Evolutionary conservation across 2,329 filamentous ascomycete genomes (phyloP), one percentile per base, ranked within the genome.

Genomic region (Penicillium sp.): DNA sequence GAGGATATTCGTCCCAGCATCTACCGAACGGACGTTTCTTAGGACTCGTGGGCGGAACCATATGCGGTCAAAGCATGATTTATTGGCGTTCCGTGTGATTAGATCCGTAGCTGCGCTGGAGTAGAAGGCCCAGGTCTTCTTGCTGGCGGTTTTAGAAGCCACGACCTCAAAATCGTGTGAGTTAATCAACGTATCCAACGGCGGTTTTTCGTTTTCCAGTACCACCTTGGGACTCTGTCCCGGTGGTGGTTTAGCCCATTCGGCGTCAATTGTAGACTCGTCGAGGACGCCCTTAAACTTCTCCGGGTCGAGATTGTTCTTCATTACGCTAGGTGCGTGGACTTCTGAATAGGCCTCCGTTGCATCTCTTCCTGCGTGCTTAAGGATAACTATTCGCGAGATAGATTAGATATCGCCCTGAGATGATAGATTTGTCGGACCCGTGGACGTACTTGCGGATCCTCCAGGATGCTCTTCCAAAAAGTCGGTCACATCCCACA

Each of bases 71-170:
- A 85, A 86, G 57, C 79, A 74, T 0, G 77, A 74, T 25, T 74
- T 77, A 67, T 88, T 89, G 47, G 76, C 75, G 25, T 77, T 70
- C 3, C 79, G 77, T 46, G 85, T 82, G 37, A 86, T 83, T 4
- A 81, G 63, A 79, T 79, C 86, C 6, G 84, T 87, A 12, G 86
- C 82, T 2, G 85, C 86, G 9, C 84, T 86, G 21, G 83, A 86
- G 65, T 86, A 82, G 64, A 88, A 89, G 0, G 86, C 86, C 83
- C 84, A 88, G n/a, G 85, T 82, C 64, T 89, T 88, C 23, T 80
- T 78, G 9, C 78, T 77, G 46, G 86, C 77, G 6, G 79, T 80
- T 27, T 75, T 73, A 16, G 79, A 77, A 4, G 86, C 85, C 0
- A 80, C 82, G 12, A 72, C 55, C 49, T 83, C 79, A 64, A 88